Evolutionary conservation across 176 grass and related monocot genomes (phyloP), one percentile per base, ranked within the genome.

Genomic region (Chloris gayana): DNA sequence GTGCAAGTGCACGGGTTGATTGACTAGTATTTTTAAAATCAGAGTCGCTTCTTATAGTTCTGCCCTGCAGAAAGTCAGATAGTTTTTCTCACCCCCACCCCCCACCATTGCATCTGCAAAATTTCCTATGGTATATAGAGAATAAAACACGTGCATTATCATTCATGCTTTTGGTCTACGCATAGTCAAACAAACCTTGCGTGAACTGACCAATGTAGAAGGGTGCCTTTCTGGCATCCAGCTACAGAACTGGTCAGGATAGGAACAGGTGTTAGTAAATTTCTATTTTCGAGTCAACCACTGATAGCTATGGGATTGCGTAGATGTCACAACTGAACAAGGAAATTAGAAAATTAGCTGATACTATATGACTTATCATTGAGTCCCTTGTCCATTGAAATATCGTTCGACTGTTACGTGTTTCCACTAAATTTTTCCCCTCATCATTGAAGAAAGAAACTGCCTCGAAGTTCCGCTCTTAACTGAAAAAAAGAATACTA

Each of bases 251-350:
- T 53, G 29, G 12, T 24, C 44, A 78, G 67, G 6, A 54, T 14
- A 17, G 15, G 14, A 46, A 21, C 33, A 10, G 46, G 6, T 45
- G 67, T 27, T 34, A 37, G 12, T 9, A 45, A 37, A 37, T 37
- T 37, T n/a, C n/a, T n/a, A n/a, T 4, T 37, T 37, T 37, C 42
- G 8, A 13, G 42, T 45, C 6, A 82, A n/a, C 9, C 3, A 2
- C 38, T 63, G 72, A 76, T 70, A 82, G 78, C 64, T 70, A 87
- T 32, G 18, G 50, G 38, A 87, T 41, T 81, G 62, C 61, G n/a
- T 29, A 59, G n/a, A 86, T 51, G 51, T 69, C 72, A 82, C 78
- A 79, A 61, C 34, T 8, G 9, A 41, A 64, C 31, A 44, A 22
- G 18, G 21, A 61, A 70, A 83, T 4, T 29, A 29, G 27, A 9